Evolutionary conservation across 371 early-diverging fungal species (phyloP), one percentile per base, ranked within the genome.

Genomic region (Batrachochytrium dendrobatidis): DNA sequence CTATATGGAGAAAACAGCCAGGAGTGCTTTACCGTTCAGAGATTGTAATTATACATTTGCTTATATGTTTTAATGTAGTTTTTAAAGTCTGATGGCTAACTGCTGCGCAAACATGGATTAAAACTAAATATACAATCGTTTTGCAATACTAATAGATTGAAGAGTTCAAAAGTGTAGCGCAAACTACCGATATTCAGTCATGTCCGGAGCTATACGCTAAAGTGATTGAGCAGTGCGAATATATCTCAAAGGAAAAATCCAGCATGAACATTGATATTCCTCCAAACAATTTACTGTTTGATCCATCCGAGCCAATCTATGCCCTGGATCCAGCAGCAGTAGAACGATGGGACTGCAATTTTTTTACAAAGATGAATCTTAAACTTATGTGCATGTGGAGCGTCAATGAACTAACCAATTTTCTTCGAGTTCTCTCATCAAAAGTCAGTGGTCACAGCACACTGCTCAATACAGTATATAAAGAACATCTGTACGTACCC

Each of bases 1-100:
- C 61, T 44, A 45, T 70, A 0, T 76, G 73, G 73, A 59, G 76
- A 33, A 39, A 60, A 6, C 50, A 34, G 22, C 61, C 63, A 15
- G 75, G 70, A 29, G 61, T 34, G 29, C 35, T 75, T 1, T 33
- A 46, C 4, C 68, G 62, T n/a, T 34, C 17, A 6, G 75, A 75
- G 59, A 45, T 75, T 63, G 75, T 75, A 33, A 50, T 64, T 54
- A 12, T 6, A 3, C 22, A 18, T 46, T 34, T 20, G 10, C 18
- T 10, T 46, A 5, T 6, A 25, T 10, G 6, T 49, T 3, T 20
- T 12, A 6, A 10, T 7, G 53, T n/a, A n/a, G n/a, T n/a, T n/a
- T n/a, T n/a, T n/a, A n/a, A n/a, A n/a, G n/a, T n/a, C n/a, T n/a
- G 50, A 39, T 17, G n/a, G 43, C 43, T 17, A 39, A 39, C 43